Evolutionary conservation across 192 early-diverging fungal genomes (phyloP).

Genomic region (Diversispora eburnea): DNA sequence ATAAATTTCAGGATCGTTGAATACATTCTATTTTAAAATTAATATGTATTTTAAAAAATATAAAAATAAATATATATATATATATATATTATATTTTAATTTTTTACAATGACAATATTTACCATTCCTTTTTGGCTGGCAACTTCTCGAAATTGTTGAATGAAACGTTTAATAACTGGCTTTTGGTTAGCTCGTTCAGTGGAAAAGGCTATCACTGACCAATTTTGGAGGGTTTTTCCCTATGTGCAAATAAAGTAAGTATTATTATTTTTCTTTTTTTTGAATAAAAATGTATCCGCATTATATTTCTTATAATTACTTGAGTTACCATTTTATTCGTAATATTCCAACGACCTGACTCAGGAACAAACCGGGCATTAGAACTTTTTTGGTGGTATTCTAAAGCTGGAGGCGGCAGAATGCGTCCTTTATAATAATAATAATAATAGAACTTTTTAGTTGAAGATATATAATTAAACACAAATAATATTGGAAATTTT

Average conservation of each 20-base stretch:
- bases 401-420: background rate
- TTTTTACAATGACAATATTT: background rate
- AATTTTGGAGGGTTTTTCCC: conserved; percentile 66
- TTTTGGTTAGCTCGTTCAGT: conserved; percentile 46
- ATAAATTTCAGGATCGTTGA: conserved; percentile 40
- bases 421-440: conserved; percentile 1
- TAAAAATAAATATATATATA: background rate
- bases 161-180: conserved; percentile 57
- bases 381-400: conserved; percentile 28
- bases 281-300: background rate
- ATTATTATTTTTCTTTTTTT: background rate
- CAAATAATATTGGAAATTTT: background rate
- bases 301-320: background rate
- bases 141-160: conserved; percentile 67
- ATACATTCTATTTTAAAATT: conserved; percentile 40
- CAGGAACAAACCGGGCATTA: conserved; percentile 47
- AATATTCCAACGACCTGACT: conserved; percentile 67
- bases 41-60: no score
- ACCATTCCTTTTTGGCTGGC: conserved; percentile 56
- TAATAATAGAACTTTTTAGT: background rate
- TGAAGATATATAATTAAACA: background rate
- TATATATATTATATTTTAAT: background rate
- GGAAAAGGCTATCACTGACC: conserved; percentile 79
- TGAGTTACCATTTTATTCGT: background rate
- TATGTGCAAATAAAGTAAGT: conserved; percentile 26